A percentile compares a stretch with the other conserved stretches of the same genome.
These are phyloP conservation scores for Gyromitra esculenta DNA, from an alignment of 2,329 filamentous ascomycete species.

Conservation along the genomic window DNA sequence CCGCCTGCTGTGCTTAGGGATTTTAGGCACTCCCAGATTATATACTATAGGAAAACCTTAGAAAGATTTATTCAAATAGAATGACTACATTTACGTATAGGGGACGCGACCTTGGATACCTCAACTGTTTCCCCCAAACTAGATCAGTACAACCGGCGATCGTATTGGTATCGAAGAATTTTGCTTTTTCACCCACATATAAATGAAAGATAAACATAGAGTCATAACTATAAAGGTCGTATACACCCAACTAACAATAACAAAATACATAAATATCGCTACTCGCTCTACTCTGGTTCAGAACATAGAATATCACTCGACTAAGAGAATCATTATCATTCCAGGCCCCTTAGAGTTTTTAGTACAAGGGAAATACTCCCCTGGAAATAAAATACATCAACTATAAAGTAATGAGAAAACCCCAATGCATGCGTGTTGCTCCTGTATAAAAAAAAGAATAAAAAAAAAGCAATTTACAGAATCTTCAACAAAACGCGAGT, in stretches of 20 bases:
- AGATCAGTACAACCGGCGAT: no score
- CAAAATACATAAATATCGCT: neutral
- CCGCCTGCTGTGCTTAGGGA: neutral
- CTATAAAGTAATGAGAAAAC: slow-evolving; percentile 23
- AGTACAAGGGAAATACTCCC: neutral
- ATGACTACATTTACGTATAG: no score
- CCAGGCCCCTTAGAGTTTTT: neutral
- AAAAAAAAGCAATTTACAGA: slow-evolving; percentile 5
- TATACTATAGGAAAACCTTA: no score
- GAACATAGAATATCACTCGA: neutral
- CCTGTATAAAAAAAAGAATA: slow-evolving; percentile 8
- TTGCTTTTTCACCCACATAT: neutral
- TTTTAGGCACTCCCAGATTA: no score
- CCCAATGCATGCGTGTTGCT: slow-evolving; percentile 10
- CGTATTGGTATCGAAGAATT: no score
- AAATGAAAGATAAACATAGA: neutral
- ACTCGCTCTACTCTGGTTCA: neutral
- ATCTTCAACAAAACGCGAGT: neutral
- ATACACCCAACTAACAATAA: neutral
- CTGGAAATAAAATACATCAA: slow-evolving; percentile 7
- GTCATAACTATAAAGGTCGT: no score
- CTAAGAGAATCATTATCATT: slow-evolving; percentile 3
- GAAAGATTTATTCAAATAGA: no score
- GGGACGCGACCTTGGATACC: no score
- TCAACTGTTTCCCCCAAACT: no score